phyloP scores from a whole-genome alignment of 306 rosid species.

The Casuarina glauca region DNA sequence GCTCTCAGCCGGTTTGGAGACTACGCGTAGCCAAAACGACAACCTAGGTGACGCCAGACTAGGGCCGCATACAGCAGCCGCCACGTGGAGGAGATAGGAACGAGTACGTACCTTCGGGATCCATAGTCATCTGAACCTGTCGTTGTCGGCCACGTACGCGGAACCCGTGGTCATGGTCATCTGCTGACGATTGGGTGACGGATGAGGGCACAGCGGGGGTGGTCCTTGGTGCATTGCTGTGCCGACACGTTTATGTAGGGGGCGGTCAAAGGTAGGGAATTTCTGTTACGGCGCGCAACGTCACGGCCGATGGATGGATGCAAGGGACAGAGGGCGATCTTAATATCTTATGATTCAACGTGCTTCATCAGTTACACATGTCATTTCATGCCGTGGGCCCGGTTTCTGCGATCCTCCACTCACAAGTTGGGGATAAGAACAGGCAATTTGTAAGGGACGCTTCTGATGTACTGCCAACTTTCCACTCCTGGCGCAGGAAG shows the following conservation, averaged over 20 bases:
- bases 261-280: not conserved
- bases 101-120: not conserved
- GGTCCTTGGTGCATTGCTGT: not conserved
- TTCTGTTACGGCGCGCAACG: not conserved
- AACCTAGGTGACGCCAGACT: not conserved
- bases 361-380: slow-evolving; percentile 3
- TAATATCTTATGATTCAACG: not conserved
- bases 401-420: not conserved
- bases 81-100: slow-evolving; percentile 9
- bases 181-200: not conserved
- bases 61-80: slow-evolving; percentile 5
- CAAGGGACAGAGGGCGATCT: not conserved
- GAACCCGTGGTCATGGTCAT: not conserved
- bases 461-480: not conserved
- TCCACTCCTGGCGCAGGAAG: not conserved
- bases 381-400: not conserved
- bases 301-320: not conserved
- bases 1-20: not conserved
- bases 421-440: not conserved
- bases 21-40: not conserved
- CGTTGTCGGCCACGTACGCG: slow-evolving; percentile 11
- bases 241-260: not conserved
- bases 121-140: not conserved
- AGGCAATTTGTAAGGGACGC: not conserved
- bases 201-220: not conserved